phyloP scores from a whole-genome alignment of 805 yeast species.

The Sungouiozyma intestinalis region DNA sequence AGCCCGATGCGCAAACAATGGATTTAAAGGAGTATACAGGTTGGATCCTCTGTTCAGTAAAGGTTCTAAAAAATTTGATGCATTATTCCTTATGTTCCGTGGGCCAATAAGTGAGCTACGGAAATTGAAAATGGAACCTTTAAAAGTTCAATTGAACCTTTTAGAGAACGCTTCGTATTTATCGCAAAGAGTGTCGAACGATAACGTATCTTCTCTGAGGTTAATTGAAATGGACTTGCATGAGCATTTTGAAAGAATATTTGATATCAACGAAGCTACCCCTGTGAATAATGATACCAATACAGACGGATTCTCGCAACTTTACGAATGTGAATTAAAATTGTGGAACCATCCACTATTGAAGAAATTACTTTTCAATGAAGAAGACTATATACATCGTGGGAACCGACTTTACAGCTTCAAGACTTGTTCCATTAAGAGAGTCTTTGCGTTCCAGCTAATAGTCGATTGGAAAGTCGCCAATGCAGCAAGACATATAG shows the following conservation, averaged over 20 bases:
- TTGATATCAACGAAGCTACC: constrained; percentile 4
- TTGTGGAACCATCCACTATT: constrained; percentile 15
- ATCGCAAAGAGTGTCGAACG: constrained; percentile 24
- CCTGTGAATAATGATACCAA: neutral
- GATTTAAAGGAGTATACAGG: constrained; percentile 14
- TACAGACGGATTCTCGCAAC: neutral
- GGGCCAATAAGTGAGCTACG: constrained; percentile 7
- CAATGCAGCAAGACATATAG: constrained; percentile 14
- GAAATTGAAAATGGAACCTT: constrained; percentile 8
- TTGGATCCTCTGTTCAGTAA: constrained; percentile 18
- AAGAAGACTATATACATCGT: constrained; percentile 25
- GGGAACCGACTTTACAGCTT: constrained; percentile 27
- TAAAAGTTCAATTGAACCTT: constrained; percentile 18
- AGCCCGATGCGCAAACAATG: constrained; percentile 12
- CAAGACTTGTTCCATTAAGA: constrained; percentile 20
- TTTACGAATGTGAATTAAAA: constrained; percentile 15
- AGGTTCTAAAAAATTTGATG: constrained; percentile 19
- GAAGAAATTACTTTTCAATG: constrained; percentile 19
- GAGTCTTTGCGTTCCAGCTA: constrained; percentile 22
- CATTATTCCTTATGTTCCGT: constrained; percentile 8
- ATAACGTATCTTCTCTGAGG: constrained; percentile 21
- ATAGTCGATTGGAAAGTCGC: constrained; percentile 20
- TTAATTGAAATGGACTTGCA: constrained; percentile 12
- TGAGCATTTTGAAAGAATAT: neutral
- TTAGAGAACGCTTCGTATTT: constrained; percentile 22